Evolutionary conservation across 441 rosid species (phyloP).

Genomic region (Erysimum pusillum): DNA sequence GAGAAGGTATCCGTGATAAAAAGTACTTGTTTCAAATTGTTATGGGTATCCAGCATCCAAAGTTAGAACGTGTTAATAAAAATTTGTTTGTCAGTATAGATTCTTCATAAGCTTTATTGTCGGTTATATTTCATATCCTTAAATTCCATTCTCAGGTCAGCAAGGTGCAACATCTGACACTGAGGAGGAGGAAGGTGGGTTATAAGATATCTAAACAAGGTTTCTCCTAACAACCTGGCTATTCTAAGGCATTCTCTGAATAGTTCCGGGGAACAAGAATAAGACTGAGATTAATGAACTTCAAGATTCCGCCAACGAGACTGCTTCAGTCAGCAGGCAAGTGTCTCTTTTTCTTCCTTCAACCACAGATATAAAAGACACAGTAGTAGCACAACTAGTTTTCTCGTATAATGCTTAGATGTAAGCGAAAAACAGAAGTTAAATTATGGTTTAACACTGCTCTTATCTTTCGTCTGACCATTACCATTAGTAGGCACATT

Average conservation of each 20-base stretch:
- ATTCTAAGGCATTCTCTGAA: constrained; percentile 1
- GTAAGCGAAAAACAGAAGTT: constrained; percentile 12
- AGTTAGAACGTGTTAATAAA: not conserved
- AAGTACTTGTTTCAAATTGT: not conserved
- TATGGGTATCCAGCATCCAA: constrained; percentile 20
- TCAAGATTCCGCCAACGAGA: constrained; percentile 6
- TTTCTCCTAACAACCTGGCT: constrained; percentile 9
- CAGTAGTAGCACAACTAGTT: constrained; percentile 12
- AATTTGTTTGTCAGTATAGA: not conserved
- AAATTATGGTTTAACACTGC: not conserved
- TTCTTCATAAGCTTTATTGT: not conserved
- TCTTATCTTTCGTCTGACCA: constrained; percentile 21
- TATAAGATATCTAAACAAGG: constrained; percentile 12
- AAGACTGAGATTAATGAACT: constrained; percentile 11
- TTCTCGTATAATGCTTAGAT: constrained; percentile 10
- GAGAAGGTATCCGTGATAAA: not conserved
- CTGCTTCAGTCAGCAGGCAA: constrained; percentile 39
- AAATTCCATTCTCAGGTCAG: constrained; percentile 3
- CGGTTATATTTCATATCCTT: not conserved
- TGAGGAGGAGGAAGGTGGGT: constrained; percentile 8
- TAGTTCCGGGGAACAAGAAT: not conserved
- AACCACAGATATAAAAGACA: not conserved
- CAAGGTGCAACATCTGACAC: constrained; percentile 17
- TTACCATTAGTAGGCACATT: constrained; percentile 1
- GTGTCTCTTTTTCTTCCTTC: constrained; percentile 18